Base-by-base conservation (phyloP, 768 basidiomycete genomes). In the Mrakia hoshinonis region DNA sequence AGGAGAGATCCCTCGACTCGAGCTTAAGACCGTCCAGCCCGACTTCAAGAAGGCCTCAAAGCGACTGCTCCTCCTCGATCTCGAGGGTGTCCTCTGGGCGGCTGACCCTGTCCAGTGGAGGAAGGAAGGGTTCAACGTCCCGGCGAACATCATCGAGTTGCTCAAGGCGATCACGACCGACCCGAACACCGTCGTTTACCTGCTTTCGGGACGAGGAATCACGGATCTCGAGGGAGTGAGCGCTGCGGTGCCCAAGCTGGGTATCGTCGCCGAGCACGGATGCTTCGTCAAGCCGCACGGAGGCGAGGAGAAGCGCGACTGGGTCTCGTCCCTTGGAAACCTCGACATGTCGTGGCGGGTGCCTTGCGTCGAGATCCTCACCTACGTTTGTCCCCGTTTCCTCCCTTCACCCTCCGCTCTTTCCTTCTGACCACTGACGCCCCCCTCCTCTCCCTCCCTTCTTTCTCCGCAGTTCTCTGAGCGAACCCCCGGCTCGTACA, bases 201-300 rank as follows among this genome's bases (percentile, higher is more conserved):
- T 91, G 72, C 80, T 92, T 73, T 91, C 90, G 76, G 90, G 90
- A 62, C 84, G 85, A 13, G 82, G 87, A 34, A 83, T 82, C 70
- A 86, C 84, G 15, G 83, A 85, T 34, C 77, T 93, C 69, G 88
- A 89, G 75, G 82, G 82, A 65, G 80, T 92, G 34, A 85, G 84
- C 15, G 82, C 83, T 70, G 80, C 81, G 73, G 82, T 87, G 13
- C 88, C 89, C 1, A 83, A 83, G 48, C 81, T 92, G 66, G 91
- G 91, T 22, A 85, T 92, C 72, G 87, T 91, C 0, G 90, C 90
- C 0, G 92, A 93, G 81, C 91, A 93, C 72, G 91, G 91, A 1
- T 92, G 91, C 77, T 92, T 86, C 77, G 84, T 92, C 76, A 89
- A 86, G 80, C 84, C 87, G 4, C 82, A 81, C 46, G 77, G 79